Evolutionary conservation across 108 stramenopile species (phyloP), one percentile per base, ranked within the genome.

Genomic region (Cylindrotheca closterium): DNA sequence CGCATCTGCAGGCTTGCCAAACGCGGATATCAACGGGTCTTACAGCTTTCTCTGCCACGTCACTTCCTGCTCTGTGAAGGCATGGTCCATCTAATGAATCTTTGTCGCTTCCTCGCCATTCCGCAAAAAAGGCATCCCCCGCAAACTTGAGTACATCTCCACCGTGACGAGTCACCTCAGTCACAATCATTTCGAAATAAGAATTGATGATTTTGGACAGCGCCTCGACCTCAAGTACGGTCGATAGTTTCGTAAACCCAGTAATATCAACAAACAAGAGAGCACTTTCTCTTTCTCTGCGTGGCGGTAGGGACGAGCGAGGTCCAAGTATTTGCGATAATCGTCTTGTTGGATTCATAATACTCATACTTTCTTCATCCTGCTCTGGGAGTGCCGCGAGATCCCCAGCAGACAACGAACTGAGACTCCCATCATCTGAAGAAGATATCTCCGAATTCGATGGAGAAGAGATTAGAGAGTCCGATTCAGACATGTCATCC

Each of bases 261-360:
- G 83, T 80, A 30, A 95, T 95, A 60, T 95, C 94, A 3, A 91
- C 87, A 74, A 95, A 92, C 21, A 95, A 68, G 5, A 92, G 77
- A 19, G 89, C 87, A 53, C 82, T 42, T 15, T 42, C 37, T 15
- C 37, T 42, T 42, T 42, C 37, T 42, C 37, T 42, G 37, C 10
- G 15, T 42, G 37, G 37, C 15, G 37, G 37, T 42, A 42, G 37
- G 7, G 37, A 10, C 15, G 37, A 42, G 37, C 37, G 37, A 42
- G 7, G 7, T 15, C 15, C 15, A 7, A 42, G 15, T 31, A 30
- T 49, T 68, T 25, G 21, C 22, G 17, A 22, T 22, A 10, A 30
- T 32, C 15, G 7, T 7, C 10, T 15, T 42, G 37, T 10, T 15
- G 37, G 37, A 42, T 42, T 10, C 15, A 10, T 7, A 42, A 42